Evolutionary conservation across 139 green algal genomes (phyloP), one percentile per base, ranked within the genome.

Genomic region (Auxenochlorella pyrenoidosa): DNA sequence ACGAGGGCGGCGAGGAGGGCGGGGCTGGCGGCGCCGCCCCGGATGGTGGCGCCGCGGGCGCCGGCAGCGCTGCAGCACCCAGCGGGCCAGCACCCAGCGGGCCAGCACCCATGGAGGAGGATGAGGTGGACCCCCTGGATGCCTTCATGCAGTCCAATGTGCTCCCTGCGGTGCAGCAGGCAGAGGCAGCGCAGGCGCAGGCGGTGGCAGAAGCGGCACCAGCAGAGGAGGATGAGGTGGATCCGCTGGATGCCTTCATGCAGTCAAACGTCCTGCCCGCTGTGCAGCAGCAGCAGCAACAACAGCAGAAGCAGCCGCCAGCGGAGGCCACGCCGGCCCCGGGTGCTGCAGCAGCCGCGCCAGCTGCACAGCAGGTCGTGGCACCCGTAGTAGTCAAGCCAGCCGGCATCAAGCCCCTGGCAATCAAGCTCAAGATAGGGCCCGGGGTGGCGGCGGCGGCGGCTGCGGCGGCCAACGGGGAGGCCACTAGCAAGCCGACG

Each of bases 211-310:
- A 34, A 38, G n/a, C 41, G 18, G 65, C 58, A 68, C 59, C 75
- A 77, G 58, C 68, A 71, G 72, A 75, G 43, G 63, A 63, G 72
- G 82, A 81, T 1, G 51, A 84, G 65, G 72, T 30, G 18, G 97
- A 99, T 85, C 96, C 96, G 3, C 85, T 99, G 88, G 97, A 99
- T 75, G 95, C 95, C 12, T 99, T 99, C 93, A 99, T 99, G 97
- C 90, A 90, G 30, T 87, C 83, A 34, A 88, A 93, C 19, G 91
- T 94, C 41, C 40, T 92, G 44, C 92, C 92, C 41, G 82, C 88
- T 78, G 89, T 91, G 38, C 58, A 82, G 78, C 65, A 91, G 44
- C 75, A 66, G 75, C 8, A 38, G 21, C 16, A 5, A 8, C 44
- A 26, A 43, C 58, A 65, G 70, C 79, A 77, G 41, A 71, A 80